These are phyloP conservation scores for Magnusiomyces paraingens DNA, from an alignment of 1,139 yeast genomes.

Conservation along the genomic window DNA sequence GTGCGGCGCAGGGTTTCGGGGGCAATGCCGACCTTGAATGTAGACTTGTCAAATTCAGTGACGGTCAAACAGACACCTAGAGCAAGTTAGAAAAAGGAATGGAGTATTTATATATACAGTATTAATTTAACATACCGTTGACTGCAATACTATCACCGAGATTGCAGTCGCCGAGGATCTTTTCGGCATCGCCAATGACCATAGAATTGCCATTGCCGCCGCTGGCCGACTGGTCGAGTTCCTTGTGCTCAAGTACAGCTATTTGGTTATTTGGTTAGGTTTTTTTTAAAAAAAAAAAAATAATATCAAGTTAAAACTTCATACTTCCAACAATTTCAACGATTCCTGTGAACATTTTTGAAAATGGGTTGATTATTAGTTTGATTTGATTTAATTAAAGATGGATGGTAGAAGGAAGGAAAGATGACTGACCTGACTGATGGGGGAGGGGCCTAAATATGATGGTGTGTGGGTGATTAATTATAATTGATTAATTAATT, in stretches of 20 bases:
- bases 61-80: conserved; percentile 69
- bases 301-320: conserved; percentile 22
- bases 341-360: conserved; percentile 83
- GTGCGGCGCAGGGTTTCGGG: conserved; percentile 88
- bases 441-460: no score
- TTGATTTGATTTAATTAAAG: background rate
- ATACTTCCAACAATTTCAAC: conserved; percentile 72
- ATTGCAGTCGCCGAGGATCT: conserved; percentile 70
- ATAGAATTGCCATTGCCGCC: conserved; percentile 81
- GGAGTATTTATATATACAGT: conserved; percentile 24
- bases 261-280: background rate
- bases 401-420: conserved; percentile 1
- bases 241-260: conserved; percentile 44
- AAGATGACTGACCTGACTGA: background rate
- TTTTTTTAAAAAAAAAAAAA: background rate
- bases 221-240: conserved; percentile 46
- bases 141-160: conserved; percentile 89
- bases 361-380: background rate
- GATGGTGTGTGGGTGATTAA: no score
- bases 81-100: conserved; percentile 7
- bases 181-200: conserved; percentile 54
- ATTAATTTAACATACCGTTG: conserved; percentile 50
- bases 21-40: conserved; percentile 84
- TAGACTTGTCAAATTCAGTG: conserved; percentile 58
- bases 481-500: no score